Conservation (phyloP, 345 rosid genomes). For the Citrus maxima region DNA sequence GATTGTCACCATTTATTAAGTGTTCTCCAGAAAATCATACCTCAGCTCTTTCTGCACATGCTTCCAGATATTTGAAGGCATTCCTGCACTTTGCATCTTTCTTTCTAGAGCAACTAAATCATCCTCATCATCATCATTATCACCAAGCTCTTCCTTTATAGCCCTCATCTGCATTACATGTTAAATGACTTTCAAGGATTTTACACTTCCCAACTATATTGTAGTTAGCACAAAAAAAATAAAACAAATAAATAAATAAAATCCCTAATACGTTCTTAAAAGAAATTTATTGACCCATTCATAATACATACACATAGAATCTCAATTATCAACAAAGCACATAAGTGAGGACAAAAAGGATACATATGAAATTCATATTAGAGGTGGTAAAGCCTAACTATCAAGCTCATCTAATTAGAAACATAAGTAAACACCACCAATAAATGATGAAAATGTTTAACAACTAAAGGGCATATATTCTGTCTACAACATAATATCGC, state of each 20-base stretch:
- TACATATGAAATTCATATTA: not conserved
- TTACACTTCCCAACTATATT: not conserved
- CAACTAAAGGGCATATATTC: not conserved
- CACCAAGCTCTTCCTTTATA: constrained; percentile 98
- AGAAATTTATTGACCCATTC: not conserved
- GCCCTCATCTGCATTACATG: constrained; percentile 80
- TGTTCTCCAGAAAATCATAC: constrained; percentile 32
- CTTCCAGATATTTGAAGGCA: constrained; percentile 96
- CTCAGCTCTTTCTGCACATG: constrained; percentile 96
- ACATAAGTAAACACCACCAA: not conserved
- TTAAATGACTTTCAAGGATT: constrained; percentile 1
- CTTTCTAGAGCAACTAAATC: constrained; percentile 92
- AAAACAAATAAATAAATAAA: too few relatives aligned
- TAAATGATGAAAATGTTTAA: not conserved
- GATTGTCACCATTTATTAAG: not conserved
- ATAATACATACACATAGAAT: not conserved
- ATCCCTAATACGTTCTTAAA: not conserved
- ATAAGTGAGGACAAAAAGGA: not conserved
- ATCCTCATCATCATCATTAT: constrained; percentile 98
- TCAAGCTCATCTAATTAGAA: not conserved
- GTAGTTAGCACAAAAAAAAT: too few relatives aligned
- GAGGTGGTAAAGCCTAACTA: not conserved
- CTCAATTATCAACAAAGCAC: not conserved
- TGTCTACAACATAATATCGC: too few relatives aligned
- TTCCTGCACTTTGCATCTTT: constrained; percentile 95